These are phyloP conservation scores for Nakazawaea populi DNA, from an alignment of 805 yeast species.

Conservation along the genomic window DNA sequence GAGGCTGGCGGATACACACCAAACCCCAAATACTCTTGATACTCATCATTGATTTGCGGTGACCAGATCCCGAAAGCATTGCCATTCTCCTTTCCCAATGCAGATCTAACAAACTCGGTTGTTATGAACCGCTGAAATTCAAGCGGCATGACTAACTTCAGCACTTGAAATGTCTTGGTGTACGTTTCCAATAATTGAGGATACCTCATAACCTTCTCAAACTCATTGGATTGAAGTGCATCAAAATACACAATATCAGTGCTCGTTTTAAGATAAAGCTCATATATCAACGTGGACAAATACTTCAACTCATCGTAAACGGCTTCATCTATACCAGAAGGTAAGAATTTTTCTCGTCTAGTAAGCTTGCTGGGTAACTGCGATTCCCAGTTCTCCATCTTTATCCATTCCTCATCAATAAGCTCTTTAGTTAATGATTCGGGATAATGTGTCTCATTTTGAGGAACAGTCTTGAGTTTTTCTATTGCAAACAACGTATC, in stretches of 20 bases:
- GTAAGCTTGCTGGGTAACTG: conserved; percentile 28
- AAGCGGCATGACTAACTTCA: conserved; percentile 32
- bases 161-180: conserved; percentile 40
- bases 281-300: conserved; percentile 29
- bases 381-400: conserved; percentile 31
- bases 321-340: conserved; percentile 38
- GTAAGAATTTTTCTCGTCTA: conserved; percentile 30
- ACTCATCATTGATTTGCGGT: conserved; percentile 29
- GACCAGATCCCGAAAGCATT: conserved; percentile 67
- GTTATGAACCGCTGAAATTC: conserved; percentile 30
- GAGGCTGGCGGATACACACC: conserved; percentile 59
- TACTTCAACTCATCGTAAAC: conserved; percentile 49
- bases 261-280: conserved; percentile 18
- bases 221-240: conserved; percentile 46
- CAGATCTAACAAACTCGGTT: conserved; percentile 33
- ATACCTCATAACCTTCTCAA: conserved; percentile 34
- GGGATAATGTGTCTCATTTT: conserved; percentile 5
- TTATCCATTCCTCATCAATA: conserved; percentile 31
- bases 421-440: conserved; percentile 14
- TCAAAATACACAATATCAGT: conserved; percentile 28
- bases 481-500: conserved; percentile 32
- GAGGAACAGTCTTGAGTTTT: conserved; percentile 12
- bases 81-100: conserved; percentile 55
- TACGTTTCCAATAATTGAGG: conserved; percentile 45
- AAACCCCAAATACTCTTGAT: conserved; percentile 52